Evolutionary conservation across 2,329 filamentous ascomycete genomes (phyloP), one percentile per base, ranked within the genome.

Genomic region (Akanthomyces dipterigenus): DNA sequence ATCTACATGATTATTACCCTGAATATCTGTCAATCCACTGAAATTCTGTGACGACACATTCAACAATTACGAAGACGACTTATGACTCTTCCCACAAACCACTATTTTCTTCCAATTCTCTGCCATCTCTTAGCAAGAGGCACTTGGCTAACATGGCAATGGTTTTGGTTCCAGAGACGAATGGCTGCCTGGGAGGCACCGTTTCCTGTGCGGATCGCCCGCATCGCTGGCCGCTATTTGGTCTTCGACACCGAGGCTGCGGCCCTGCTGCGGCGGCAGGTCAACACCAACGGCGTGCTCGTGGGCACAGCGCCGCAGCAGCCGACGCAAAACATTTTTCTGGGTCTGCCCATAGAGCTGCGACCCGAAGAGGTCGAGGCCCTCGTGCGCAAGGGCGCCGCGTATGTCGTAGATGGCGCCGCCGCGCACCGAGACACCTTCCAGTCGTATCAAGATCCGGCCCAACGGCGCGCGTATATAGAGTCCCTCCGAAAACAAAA

Each of bases 271-370:
- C 89, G 95, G 66, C 86, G 90, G 64, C 80, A 86, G 68, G 84
- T 96, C 77, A 87, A 91, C 72, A 91, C 96, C 68, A 93, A 89
- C 70, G 92, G 92, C 65, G 88, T 95, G 36, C 81, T 96, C 60
- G 87, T 90, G 63, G 95, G 95, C 62, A 93, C 90, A 8, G 86
- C 96, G 34, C 93, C 95, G 2, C 93, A 98, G 75, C 88, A 91
- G 62, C 92, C 93, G 6, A 93, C 96, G 68, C 95, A 99, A 76
- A 98, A 96, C 76, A 84, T 96, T 62, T 98, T 98, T 72, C 83
- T 93, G 62, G 91, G 93, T 50, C 77, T 98, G 55, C 95, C 95
- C 3, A 77, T 98, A 28, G 89, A 97, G 78, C 80, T 99, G 49
- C 90, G 95, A 78, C 88, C 91, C 1, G 95, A 98, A 76, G 95